A percentile compares a stretch with the other conserved stretches of the same genome.
Evolutionary conservation across 139 green algal species (phyloP).

Genomic region (Micractinium conductrix): DNA sequence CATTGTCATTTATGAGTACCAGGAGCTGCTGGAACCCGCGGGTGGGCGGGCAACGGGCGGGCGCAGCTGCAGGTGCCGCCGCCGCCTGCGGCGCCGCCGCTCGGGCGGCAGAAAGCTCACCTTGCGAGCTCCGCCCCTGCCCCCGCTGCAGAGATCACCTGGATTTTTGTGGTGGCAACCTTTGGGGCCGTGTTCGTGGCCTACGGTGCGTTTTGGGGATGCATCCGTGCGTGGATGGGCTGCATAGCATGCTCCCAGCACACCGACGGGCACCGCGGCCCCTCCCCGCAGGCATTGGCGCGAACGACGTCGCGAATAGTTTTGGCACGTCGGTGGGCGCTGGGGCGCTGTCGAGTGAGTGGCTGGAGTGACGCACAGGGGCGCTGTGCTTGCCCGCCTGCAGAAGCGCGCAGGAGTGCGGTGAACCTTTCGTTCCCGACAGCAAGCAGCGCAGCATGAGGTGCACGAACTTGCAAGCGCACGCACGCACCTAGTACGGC

Average conservation of each 20-base stretch:
- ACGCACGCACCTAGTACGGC: neutral
- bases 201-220: conserved; percentile 6
- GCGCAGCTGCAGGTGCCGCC: neutral
- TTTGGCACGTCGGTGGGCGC: conserved; percentile 51
- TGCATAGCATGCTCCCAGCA: too few species aligned
- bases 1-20: too few species aligned
- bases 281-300: conserved; percentile 6
- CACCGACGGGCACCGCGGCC: too few species aligned
- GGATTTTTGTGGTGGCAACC: conserved; percentile 25
- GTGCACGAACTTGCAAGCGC: neutral
- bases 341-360: conserved; percentile 38
- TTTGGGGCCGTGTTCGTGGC: conserved; percentile 15
- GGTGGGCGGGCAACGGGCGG: too few species aligned
- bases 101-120: neutral
- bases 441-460: neutral
- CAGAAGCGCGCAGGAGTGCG: too few species aligned
- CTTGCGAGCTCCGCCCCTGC: neutral
- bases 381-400: too few species aligned
- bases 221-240: too few species aligned
- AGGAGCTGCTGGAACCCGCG: too few species aligned
- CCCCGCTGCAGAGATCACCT: conserved; percentile 15
- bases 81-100: too few species aligned
- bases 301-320: conserved; percentile 51
- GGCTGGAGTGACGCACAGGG: neutral
- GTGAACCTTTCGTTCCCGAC: too few species aligned